These are phyloP conservation scores for Termitomyces sp. DNA, from an alignment of 768 basidiomycete species.

Conservation along the genomic window DNA sequence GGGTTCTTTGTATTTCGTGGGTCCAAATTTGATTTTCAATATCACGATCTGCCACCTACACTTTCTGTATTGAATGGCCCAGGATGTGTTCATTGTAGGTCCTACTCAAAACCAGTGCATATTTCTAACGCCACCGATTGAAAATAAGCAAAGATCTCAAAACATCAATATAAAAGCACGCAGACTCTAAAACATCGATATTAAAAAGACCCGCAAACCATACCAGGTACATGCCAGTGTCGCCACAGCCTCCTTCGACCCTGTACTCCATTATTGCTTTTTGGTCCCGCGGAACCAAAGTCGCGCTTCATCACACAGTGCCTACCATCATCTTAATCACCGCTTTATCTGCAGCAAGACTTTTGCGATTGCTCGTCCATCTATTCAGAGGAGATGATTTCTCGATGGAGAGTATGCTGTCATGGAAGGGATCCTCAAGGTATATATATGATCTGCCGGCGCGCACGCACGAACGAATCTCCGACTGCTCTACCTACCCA, in stretches of 20 bases:
- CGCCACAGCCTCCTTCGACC: background rate
- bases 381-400: background rate
- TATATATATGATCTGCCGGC: too few species aligned
- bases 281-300: background rate
- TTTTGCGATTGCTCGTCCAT: background rate
- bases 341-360: background rate
- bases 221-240: background rate
- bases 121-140: background rate
- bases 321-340: background rate
- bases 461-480: too few species aligned
- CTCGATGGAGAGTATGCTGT: background rate
- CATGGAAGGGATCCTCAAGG: background rate
- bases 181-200: background rate
- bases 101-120: background rate
- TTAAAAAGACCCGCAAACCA: background rate
- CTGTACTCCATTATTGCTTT: background rate
- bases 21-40: background rate
- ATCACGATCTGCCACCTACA: background rate
- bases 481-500: background rate
- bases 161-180: background rate
- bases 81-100: conserved; percentile 22
- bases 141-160: background rate
- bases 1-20: background rate
- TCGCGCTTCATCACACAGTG: background rate
- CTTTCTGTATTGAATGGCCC: conserved; percentile 28